Base-by-base conservation (phyloP, 2,329 filamentous ascomycete species). In the Aspergillus brasiliensis region DNA sequence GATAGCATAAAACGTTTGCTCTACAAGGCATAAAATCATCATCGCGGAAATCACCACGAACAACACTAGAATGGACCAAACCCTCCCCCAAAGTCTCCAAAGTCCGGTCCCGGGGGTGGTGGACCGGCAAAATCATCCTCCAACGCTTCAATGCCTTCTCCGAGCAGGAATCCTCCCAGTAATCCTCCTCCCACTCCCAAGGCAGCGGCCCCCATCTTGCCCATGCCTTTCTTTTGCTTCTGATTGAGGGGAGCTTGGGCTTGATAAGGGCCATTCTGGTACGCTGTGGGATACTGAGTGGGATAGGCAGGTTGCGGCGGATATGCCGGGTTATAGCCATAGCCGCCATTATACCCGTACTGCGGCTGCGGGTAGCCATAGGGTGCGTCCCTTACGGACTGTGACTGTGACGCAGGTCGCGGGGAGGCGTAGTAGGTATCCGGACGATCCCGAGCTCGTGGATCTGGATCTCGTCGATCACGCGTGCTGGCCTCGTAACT, bases 131-230 rank as follows among this genome's bases (percentile, higher is more conserved):
- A 55, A 10, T 55, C 52, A 15, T 55, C n/a, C 38, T 55, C 40
- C 25, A 55, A 21, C 17, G 40, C 38, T 38, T 55, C 52, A 6
- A 55, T 46, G 13, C 52, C 52, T 40, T 55, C 52, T 10, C 52
- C 52, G 38, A 55, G 52, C 19, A 55, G 25, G 11, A 55, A 34
- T 11, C 52, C 52, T 8, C 52, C 52, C n/a, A 55, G 52, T 38
- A 55, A 28, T 3, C 52, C 52, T 23, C 52, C 52, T 5, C 52
- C 52, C 23, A 55, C 34, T 2, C 52, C 52, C 10, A 55, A 15
- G 7, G 52, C 52, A 5, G 52, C 52, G 2, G 52, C 52, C 2
- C 52, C 52, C n/a, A 42, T 44, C 38, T 44, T 55, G 1, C 52
- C 52, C 40, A 55, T 28, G 25, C 52, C 52, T 7, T 44, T 42